Conservation (phyloP, 2,329 filamentous ascomycete genomes). For the Trichoderma sp. region DNA sequence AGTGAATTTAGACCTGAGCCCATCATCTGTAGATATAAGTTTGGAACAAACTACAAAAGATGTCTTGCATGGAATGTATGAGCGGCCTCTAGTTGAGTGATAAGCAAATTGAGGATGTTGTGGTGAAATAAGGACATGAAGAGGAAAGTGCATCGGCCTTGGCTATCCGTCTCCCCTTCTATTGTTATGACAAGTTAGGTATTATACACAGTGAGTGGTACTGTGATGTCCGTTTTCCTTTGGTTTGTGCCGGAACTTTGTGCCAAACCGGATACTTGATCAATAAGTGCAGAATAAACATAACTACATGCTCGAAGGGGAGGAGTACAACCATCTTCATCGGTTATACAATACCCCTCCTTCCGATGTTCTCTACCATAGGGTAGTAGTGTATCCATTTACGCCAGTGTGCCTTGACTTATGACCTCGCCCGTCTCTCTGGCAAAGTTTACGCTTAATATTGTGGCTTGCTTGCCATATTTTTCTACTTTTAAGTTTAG, state of each 20-base stretch:
- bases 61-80: neutral
- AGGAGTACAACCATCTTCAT: neutral
- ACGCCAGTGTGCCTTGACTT: neutral
- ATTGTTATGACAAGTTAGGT: neutral
- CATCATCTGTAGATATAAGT: neutral
- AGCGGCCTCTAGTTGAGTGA: neutral
- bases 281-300: neutral
- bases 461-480: neutral
- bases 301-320: neutral
- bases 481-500: neutral
- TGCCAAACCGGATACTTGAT: neutral
- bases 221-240: neutral
- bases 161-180: neutral
- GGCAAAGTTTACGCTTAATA: neutral
- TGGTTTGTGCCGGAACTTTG: neutral
- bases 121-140: neutral
- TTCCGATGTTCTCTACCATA: neutral
- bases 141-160: neutral
- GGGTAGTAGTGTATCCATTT: neutral
- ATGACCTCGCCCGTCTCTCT: neutral
- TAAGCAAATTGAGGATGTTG: neutral
- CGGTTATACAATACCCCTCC: neutral
- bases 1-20: neutral
- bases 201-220: neutral
- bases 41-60: neutral